Percentiles rank a stretch among this genome's conserved stretches.
Conservation (phyloP, 495 filamentous ascomycete species). For the Aspergillus campestris region DNA sequence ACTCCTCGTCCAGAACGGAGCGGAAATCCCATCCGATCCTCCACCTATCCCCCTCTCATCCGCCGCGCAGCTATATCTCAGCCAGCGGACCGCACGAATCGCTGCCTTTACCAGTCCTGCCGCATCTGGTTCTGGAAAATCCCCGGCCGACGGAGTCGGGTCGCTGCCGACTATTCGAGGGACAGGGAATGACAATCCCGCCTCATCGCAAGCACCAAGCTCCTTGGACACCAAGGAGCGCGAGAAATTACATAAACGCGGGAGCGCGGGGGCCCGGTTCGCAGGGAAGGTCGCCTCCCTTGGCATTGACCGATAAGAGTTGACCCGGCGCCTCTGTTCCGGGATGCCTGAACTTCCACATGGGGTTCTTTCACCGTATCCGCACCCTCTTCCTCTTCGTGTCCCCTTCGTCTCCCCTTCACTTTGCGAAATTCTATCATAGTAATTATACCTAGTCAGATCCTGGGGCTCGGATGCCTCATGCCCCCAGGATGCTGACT, state of each 20-base stretch:
- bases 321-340: too few relatives aligned
- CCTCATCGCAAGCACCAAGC: constrained; percentile 20
- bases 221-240: constrained; percentile 33
- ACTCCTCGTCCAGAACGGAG: constrained; percentile 88
- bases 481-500: too few relatives aligned
- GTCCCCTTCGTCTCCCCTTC: too few relatives aligned
- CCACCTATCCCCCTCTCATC: constrained; percentile 70
- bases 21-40: constrained; percentile 65
- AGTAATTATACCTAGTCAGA: too few relatives aligned
- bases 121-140: constrained; percentile 13
- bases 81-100: constrained; percentile 57
- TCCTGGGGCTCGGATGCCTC: too few relatives aligned
- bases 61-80: constrained; percentile 73
- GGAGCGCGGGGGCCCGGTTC: constrained; percentile 41
- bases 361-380: too few relatives aligned
- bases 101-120: constrained; percentile 18
- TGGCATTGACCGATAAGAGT: constrained; percentile 32
- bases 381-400: too few relatives aligned
- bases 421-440: too few relatives aligned
- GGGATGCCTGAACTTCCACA: too few relatives aligned
- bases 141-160: constrained; percentile 31
- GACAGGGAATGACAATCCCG: constrained; percentile 16
- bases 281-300: constrained; percentile 41
- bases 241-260: constrained; percentile 45
- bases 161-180: constrained; percentile 39